These are phyloP conservation scores for Capsicum rhomboideum DNA, from an alignment of 257 asterid genomes.

Conservation along the genomic window DNA sequence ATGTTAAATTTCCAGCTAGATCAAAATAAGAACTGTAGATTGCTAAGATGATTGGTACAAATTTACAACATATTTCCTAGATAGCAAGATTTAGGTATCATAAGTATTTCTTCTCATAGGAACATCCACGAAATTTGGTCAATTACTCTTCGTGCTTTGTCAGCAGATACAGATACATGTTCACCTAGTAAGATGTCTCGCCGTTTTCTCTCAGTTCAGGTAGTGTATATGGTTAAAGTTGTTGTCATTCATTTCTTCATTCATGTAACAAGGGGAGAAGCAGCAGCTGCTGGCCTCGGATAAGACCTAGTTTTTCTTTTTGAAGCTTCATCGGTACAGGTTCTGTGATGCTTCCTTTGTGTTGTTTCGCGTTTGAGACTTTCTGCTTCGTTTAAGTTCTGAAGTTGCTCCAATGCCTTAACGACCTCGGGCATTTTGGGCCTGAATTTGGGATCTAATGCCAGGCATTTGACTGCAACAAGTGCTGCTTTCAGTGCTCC, in stretches of 20 bases:
- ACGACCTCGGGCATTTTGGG: constrained; percentile 34
- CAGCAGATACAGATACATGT: background rate
- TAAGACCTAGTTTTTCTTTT: constrained; percentile 28
- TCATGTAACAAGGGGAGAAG: constrained; percentile 28
- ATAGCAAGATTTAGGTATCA: background rate
- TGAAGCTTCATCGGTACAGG: constrained; percentile 12
- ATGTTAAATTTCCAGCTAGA: background rate
- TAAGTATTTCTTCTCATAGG: background rate
- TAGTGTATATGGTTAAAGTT: background rate
- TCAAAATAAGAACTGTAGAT: background rate
- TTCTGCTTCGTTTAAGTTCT: constrained; percentile 22
- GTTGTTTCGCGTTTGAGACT: constrained; percentile 32
- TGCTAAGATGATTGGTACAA: background rate
- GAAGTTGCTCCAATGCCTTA: constrained; percentile 26
- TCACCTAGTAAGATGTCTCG: background rate
- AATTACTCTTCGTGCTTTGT: background rate
- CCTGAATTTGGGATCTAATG: constrained; percentile 27
- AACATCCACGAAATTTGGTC: background rate
- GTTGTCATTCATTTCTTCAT: background rate
- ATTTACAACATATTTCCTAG: background rate
- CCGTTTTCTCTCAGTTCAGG: background rate
- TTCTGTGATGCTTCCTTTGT: constrained; percentile 25
- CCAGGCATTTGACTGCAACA: constrained; percentile 29
- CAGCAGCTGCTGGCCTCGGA: constrained; percentile 46
- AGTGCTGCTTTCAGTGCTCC: constrained; percentile 24